phyloP scores from a whole-genome alignment of 1,139 yeast species.

The Saccharomycopsis hybrid region DNA sequence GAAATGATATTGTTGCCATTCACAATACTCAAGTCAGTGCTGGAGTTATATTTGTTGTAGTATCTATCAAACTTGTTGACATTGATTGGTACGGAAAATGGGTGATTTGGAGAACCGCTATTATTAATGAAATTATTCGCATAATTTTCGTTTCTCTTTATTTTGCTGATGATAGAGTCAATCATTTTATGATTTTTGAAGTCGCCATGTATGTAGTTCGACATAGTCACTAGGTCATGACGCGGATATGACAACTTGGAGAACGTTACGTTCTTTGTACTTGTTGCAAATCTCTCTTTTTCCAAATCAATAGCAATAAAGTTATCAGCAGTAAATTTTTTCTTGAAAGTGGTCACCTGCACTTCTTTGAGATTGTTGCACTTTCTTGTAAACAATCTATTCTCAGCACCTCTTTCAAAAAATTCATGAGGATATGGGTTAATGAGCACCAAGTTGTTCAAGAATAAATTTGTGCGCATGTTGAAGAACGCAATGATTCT shows the following conservation, averaged over 20 bases:
- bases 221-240: not conserved
- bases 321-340: not conserved
- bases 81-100: not conserved
- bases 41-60: no score
- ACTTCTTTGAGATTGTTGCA: not conserved
- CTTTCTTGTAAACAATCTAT: not conserved
- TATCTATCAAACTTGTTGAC: no score
- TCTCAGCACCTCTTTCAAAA: not conserved
- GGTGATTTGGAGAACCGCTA: not conserved
- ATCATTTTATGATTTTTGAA: not conserved
- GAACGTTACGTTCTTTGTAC: not conserved
- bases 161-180: not conserved
- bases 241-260: not conserved
- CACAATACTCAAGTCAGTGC: no score
- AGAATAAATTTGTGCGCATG: slow-evolving; percentile 3
- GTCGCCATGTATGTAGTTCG: not conserved
- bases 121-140: not conserved
- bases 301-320: slow-evolving; percentile 1
- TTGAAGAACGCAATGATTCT: slow-evolving; percentile 4
- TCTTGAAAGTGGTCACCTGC: not conserved
- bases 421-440: slow-evolving; percentile 3
- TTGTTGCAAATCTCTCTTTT: not conserved
- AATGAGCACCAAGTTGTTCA: not conserved
- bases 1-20: no score
- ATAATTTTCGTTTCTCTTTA: not conserved